A percentile compares a stretch with the other conserved stretches of the same genome.
Evolutionary conservation across 768 basidiomycete genomes (phyloP).

Genomic region (Fomitopsis pulvina): DNA sequence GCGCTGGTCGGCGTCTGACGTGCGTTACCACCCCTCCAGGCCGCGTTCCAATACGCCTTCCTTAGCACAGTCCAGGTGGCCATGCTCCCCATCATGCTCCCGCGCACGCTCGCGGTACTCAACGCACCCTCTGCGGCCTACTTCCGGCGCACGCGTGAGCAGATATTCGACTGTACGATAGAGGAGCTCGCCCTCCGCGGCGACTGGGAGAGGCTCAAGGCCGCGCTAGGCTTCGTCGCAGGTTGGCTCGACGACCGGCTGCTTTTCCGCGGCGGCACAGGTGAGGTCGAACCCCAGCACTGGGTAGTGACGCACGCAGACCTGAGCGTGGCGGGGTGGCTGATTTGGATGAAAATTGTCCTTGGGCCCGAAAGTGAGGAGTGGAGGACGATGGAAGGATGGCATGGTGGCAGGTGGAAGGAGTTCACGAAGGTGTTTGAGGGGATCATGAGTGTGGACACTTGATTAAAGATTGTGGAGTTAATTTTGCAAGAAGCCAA

Average conservation of each 20-base stretch:
- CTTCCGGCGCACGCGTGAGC: conserved; percentile 30
- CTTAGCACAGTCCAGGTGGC: not conserved
- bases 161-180: conserved; percentile 23
- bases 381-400: conserved; percentile 29
- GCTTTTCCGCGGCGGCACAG: not conserved
- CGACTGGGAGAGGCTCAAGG: conserved; percentile 23
- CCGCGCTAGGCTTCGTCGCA: conserved; percentile 21
- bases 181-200: conserved; percentile 25
- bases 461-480: not conserved
- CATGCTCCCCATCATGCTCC: conserved; percentile 6
- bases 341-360: conserved; percentile 29
- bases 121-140: conserved; percentile 15
- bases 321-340: conserved; percentile 24
- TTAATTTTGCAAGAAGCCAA: too few relatives aligned
- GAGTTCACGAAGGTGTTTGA: conserved; percentile 25
- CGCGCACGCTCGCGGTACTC: not conserved
- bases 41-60: conserved; percentile 13
- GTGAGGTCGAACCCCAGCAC: too few relatives aligned
- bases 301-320: conserved; percentile 25
- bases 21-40: conserved; percentile 7
- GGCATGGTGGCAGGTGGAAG: conserved; percentile 36
- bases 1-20: not conserved
- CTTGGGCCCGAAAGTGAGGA: conserved; percentile 21
- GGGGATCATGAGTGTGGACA: not conserved
- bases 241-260: conserved; percentile 19